phyloP scores from a whole-genome alignment of 2,329 filamentous ascomycete species.

The Orbilia quercus region DNA sequence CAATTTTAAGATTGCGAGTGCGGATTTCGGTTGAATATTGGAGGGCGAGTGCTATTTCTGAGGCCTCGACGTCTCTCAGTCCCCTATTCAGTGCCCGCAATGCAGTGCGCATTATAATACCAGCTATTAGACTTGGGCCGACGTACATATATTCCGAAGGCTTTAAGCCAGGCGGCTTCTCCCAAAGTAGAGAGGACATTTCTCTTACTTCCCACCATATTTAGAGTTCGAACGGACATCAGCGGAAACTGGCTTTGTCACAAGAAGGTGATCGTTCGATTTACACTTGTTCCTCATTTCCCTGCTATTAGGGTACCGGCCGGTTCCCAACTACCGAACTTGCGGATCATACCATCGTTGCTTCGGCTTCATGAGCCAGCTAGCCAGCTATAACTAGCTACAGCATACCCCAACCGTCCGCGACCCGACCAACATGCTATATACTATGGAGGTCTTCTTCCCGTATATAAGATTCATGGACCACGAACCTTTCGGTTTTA shows the following conservation, averaged over 20 bases:
- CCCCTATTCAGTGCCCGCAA: slow-evolving; percentile 11
- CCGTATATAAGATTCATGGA: slow-evolving; percentile 41
- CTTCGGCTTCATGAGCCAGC: slow-evolving; percentile 24
- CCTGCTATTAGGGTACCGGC: slow-evolving; percentile 21
- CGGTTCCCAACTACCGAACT: slow-evolving; percentile 43
- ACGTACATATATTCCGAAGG: slow-evolving; percentile 23
- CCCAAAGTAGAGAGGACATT: not conserved
- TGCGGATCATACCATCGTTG: slow-evolving; percentile 1
- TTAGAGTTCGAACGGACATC: slow-evolving; percentile 13
- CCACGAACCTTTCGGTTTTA: slow-evolving; percentile 24
- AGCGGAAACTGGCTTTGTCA: not conserved
- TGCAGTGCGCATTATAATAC: not conserved
- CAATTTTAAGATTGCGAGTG: slow-evolving; percentile 48
- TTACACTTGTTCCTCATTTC: not conserved
- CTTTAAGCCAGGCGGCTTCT: slow-evolving; percentile 1
- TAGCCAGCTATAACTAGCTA: slow-evolving; percentile 8
- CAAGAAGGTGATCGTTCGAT: not conserved
- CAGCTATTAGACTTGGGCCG: slow-evolving; percentile 5
- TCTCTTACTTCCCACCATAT: slow-evolving; percentile 3
- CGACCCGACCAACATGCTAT: no score
- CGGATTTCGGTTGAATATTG: not conserved
- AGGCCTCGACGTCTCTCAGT: slow-evolving; percentile 26
- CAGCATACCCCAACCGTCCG: slow-evolving; percentile 1
- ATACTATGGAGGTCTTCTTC: slow-evolving; percentile 39
- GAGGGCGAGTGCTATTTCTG: not conserved